Conservation (phyloP, 805 yeast genomes). For the Yamadazyma tumulicola region DNA sequence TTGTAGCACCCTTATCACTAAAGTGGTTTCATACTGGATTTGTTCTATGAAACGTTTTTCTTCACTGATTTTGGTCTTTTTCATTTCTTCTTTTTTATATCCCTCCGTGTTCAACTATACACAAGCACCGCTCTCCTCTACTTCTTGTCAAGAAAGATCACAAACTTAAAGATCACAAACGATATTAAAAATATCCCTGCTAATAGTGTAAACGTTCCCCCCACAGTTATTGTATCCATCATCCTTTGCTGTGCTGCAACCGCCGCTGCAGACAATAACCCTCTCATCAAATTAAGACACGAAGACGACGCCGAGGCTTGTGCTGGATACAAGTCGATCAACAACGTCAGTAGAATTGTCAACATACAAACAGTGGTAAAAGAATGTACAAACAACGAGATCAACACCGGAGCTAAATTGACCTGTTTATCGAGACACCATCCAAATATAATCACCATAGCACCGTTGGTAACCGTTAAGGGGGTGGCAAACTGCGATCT, state of each 20-base stretch:
- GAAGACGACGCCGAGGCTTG: constrained; percentile 70
- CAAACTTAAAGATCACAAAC: constrained; percentile 9
- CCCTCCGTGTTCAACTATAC: not conserved
- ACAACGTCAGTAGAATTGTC: constrained; percentile 54
- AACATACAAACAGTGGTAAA: constrained; percentile 52
- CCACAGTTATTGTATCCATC: constrained; percentile 52
- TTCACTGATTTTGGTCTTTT: not conserved
- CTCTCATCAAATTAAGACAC: constrained; percentile 64
- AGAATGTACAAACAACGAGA: constrained; percentile 54
- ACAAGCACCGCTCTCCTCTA: not conserved
- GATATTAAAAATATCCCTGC: constrained; percentile 39
- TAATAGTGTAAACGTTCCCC: constrained; percentile 73
- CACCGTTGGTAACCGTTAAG: constrained; percentile 40
- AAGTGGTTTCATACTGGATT: too few relatives aligned
- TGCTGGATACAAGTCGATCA: constrained; percentile 69
- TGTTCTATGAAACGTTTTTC: not conserved
- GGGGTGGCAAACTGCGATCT: constrained; percentile 40
- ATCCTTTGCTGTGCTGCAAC: constrained; percentile 63
- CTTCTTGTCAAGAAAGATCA: constrained; percentile 1
- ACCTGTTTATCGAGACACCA: constrained; percentile 59
- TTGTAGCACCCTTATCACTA: too few relatives aligned
- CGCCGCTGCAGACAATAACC: constrained; percentile 62
- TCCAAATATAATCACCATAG: constrained; percentile 53
- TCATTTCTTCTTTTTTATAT: not conserved
- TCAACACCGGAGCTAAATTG: constrained; percentile 49